phyloP scores from a whole-genome alignment of 768 basidiomycete genomes.

The Pleurotus sapidus region DNA sequence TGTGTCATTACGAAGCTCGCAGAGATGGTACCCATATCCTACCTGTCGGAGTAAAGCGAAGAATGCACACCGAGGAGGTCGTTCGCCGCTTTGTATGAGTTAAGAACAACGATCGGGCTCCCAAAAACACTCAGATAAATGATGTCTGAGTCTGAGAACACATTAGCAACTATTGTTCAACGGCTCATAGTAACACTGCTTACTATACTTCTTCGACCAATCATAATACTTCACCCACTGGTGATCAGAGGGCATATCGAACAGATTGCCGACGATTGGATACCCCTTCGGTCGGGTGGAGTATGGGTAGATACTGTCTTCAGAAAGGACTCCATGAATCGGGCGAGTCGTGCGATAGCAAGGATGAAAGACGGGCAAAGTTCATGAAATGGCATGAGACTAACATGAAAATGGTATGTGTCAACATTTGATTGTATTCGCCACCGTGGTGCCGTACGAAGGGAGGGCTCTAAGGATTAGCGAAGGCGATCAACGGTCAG shows the following conservation, averaged over 20 bases:
- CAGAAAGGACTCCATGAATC: no score
- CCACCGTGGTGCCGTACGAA: no score
- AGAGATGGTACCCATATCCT: not conserved
- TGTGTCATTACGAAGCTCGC: not conserved
- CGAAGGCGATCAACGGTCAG: no score
- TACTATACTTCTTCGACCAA: constrained; percentile 4
- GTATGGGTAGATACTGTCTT: no score
- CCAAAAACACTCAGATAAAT: constrained; percentile 5
- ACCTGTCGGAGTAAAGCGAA: constrained; percentile 7
- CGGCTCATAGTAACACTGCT: not conserved
- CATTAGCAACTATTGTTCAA: not conserved
- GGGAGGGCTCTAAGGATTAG: no score
- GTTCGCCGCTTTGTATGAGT: constrained; percentile 8
- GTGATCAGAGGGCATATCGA: constrained; percentile 16
- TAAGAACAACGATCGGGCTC: constrained; percentile 6
- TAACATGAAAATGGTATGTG: no score
- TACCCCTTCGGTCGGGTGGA: no score
- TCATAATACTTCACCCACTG: constrained; percentile 17
- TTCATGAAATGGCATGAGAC: no score
- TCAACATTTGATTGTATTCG: no score
- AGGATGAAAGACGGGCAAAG: no score
- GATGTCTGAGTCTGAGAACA: constrained; percentile 1
- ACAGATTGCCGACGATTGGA: not conserved
- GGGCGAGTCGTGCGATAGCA: no score
- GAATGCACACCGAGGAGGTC: constrained; percentile 12